Evolutionary conservation across 768 basidiomycete genomes (phyloP).

Genomic region (Rhodotorula graminis): DNA sequence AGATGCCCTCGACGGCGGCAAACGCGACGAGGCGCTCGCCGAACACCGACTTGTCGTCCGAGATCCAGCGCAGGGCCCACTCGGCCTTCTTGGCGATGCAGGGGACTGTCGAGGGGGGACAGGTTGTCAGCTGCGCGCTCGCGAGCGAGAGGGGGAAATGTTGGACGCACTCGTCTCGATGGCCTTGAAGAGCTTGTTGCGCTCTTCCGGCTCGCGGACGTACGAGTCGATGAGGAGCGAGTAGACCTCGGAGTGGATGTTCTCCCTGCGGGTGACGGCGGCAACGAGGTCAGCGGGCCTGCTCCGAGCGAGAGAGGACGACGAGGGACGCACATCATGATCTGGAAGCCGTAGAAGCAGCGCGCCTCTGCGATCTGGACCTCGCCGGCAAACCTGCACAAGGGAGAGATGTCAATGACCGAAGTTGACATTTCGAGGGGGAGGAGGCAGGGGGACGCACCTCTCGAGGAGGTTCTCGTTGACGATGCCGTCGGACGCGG

Average conservation of each 20-base stretch:
- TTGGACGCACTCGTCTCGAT: constrained; percentile 65
- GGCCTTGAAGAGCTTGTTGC: constrained; percentile 80
- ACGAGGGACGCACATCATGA: constrained; percentile 66
- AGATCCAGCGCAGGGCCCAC: constrained; percentile 89
- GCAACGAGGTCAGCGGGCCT: background rate
- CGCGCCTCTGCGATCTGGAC: constrained; percentile 66
- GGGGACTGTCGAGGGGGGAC: constrained; percentile 54
- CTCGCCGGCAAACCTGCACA: constrained; percentile 20
- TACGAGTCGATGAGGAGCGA: constrained; percentile 89
- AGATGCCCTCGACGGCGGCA: constrained; percentile 92
- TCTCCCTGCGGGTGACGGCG: constrained; percentile 53
- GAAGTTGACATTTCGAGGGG: background rate
- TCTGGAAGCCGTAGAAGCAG: constrained; percentile 94
- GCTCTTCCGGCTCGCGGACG: constrained; percentile 70
- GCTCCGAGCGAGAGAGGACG: too few relatives aligned
- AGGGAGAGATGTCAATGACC: background rate
- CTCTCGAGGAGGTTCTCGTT: constrained; percentile 91
- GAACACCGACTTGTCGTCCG: constrained; percentile 70
- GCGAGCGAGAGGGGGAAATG: too few relatives aligned
- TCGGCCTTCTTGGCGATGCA: constrained; percentile 87
- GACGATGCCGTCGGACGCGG: constrained; percentile 89
- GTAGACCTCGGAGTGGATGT: constrained; percentile 92
- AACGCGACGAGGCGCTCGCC: constrained; percentile 85
- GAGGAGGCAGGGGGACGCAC: constrained; percentile 43
- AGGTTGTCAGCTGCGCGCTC: too few relatives aligned